Evolutionary conservation across 768 basidiomycete genomes (phyloP), one percentile per base, ranked within the genome.

Genomic region (Mycena olivaceomarginata): DNA sequence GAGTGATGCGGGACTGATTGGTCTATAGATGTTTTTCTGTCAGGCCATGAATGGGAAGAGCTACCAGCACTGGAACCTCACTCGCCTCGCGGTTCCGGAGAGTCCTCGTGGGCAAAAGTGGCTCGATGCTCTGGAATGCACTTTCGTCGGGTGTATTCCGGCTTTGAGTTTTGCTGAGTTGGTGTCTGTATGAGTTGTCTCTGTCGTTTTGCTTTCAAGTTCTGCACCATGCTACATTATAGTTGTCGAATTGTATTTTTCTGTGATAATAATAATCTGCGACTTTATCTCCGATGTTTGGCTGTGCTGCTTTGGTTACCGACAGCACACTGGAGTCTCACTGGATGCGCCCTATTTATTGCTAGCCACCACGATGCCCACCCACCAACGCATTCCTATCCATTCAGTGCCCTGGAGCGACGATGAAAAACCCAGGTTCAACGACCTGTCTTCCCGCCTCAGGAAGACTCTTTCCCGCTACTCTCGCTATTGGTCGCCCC

Each of bases 361-460:
- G 11, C 68, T 77, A 70, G 45, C 67, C 62, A 22, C 67, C 62
- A 66, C 66, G 43, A 77, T 77, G 76, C 60, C 71, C 43, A 10
- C 67, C 46, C 67, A 72, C 72, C 76, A 77, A 77, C 76, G 76
- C 72, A 74, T 77, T 67, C 78, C 78, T 79, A 79, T 79, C 51
- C 75, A 79, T 62, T 79, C 74, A 41, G 78, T 72, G 48, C 78
- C 78, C 48, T 79, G 78, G 78, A 77, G 64, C 74, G 75, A 77
- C 72, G 72, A 78, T 20, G 79, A 77, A 31, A 69, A 53, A 25
- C 75, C 72, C 15, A 64, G 60, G 0, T 75, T 79, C 75, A 77
- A 79, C 40, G 75, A 79, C 75, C 22, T 79, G 25, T 64, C 78
- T 20, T 67, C 72, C 53, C 78, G 75, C 20, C 18, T 79, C 67